Evolutionary conservation across 2,329 filamentous ascomycete genomes (phyloP).

Genomic region (Shiraia sp.): DNA sequence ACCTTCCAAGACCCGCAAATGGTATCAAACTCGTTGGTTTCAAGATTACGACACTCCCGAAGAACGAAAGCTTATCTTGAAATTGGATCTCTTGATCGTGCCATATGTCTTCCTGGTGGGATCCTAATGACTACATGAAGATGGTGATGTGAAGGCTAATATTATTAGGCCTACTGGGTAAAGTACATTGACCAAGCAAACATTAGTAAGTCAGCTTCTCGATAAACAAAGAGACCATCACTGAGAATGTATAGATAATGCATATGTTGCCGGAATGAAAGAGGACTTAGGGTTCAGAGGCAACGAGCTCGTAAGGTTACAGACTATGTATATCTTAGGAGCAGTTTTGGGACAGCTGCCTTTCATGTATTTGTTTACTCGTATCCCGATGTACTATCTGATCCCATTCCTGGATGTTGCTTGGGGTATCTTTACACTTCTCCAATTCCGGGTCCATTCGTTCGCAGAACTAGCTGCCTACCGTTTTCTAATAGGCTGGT

Average conservation of each 20-base stretch:
- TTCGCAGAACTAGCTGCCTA: constrained; percentile 58
- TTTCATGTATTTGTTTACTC: constrained; percentile 55
- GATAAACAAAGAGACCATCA: background rate
- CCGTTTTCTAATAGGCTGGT: constrained; percentile 59
- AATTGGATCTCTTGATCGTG: constrained; percentile 60
- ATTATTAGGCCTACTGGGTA: constrained; percentile 8
- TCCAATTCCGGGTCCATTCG: constrained; percentile 56
- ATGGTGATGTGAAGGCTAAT: background rate
- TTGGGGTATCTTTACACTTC: constrained; percentile 62
- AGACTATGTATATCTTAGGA: constrained; percentile 58
- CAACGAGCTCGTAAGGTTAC: constrained; percentile 60
- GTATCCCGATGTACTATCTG: constrained; percentile 53
- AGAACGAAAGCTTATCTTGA: constrained; percentile 57
- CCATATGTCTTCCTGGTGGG: constrained; percentile 59
- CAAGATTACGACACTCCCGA: constrained; percentile 51
- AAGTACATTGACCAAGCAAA: constrained; percentile 59
- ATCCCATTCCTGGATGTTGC: constrained; percentile 57
- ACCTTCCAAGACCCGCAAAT: constrained; percentile 17
- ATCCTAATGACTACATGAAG: constrained; percentile 55
- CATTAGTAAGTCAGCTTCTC: constrained; percentile 48
- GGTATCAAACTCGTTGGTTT: constrained; percentile 36
- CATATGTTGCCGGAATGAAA: constrained; percentile 59
- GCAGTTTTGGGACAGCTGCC: constrained; percentile 58
- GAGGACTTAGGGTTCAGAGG: constrained; percentile 57
- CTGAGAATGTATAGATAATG: constrained; percentile 51